These are phyloP conservation scores for Trypanosoma cruzi DNA, from an alignment of 208 protist genomes.

Conservation along the genomic window DNA sequence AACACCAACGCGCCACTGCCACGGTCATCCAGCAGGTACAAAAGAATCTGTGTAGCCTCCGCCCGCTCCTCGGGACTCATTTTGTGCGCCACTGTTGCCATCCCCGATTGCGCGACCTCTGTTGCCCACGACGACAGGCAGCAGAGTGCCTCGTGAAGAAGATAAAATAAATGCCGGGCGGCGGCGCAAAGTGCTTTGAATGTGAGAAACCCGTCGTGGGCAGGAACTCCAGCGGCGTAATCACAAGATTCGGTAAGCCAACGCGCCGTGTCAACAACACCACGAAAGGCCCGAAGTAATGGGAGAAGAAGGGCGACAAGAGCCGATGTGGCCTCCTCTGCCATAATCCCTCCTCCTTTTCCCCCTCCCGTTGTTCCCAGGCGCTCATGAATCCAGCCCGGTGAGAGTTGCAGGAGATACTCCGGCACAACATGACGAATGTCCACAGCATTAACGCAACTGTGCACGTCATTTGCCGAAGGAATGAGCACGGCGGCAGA, in stretches of 20 bases:
- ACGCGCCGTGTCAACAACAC: slow-evolving; percentile 4
- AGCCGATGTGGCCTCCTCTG: slow-evolving; percentile 3
- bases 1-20: background rate
- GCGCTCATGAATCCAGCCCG: slow-evolving; percentile 18
- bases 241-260: background rate
- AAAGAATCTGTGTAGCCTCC: slow-evolving; percentile 14
- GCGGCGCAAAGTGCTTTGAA: background rate
- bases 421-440: slow-evolving; percentile 13
- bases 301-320: slow-evolving; percentile 17
- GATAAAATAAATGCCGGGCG: slow-evolving; percentile 28
- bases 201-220: background rate
- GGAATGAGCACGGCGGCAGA: background rate
- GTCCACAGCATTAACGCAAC: background rate
- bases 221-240: background rate
- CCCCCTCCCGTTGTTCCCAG: background rate
- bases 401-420: slow-evolving; percentile 24
- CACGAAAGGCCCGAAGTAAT: slow-evolving; percentile 15
- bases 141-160: slow-evolving; percentile 25
- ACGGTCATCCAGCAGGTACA: background rate
- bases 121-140: slow-evolving; percentile 16
- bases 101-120: background rate
- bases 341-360: too few species aligned
- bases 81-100: background rate
- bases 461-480: background rate
- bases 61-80: slow-evolving; percentile 13